Conservation (phyloP, 306 rosid genomes). For the Rosa multiflora region DNA sequence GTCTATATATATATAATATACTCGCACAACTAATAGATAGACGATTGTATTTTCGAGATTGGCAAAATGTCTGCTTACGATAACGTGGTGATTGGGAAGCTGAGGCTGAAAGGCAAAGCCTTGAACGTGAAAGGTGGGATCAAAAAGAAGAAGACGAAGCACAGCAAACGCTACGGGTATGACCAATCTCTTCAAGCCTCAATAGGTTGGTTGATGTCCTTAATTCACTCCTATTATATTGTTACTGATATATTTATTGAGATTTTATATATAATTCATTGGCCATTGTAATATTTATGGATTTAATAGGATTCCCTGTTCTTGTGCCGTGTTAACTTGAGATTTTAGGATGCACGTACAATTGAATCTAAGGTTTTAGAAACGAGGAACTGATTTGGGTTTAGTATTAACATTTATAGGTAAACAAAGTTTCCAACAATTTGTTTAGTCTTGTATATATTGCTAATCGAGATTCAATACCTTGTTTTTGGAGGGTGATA, state of each 20-base stretch:
- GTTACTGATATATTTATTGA: too few species aligned
- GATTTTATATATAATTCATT: too few species aligned
- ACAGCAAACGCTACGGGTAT: not conserved
- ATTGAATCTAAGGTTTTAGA: not conserved
- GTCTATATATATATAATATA: not conserved
- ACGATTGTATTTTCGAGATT: not conserved
- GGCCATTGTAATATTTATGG: not conserved
- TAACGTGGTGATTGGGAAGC: constrained; percentile 35
- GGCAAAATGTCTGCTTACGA: constrained; percentile 26
- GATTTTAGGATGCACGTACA: not conserved
- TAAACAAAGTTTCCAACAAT: too few species aligned
- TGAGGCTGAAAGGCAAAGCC: constrained; percentile 57
- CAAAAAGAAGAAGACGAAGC: constrained; percentile 33
- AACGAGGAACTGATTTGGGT: too few species aligned
- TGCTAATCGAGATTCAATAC: constrained; percentile 15
- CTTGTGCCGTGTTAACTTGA: too few species aligned
- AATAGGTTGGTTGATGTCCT: constrained; percentile 24
- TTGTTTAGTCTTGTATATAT: too few species aligned
- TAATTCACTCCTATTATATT: not conserved
- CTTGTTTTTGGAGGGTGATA: constrained; percentile 32
- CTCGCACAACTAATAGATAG: too few species aligned
- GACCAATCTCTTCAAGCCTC: constrained; percentile 9
- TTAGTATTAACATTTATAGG: too few species aligned
- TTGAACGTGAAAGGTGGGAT: constrained; percentile 44
- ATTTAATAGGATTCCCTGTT: too few species aligned